Evolutionary conservation across 371 early-diverging fungal species (phyloP).

Genomic region (Mortierella sp.): DNA sequence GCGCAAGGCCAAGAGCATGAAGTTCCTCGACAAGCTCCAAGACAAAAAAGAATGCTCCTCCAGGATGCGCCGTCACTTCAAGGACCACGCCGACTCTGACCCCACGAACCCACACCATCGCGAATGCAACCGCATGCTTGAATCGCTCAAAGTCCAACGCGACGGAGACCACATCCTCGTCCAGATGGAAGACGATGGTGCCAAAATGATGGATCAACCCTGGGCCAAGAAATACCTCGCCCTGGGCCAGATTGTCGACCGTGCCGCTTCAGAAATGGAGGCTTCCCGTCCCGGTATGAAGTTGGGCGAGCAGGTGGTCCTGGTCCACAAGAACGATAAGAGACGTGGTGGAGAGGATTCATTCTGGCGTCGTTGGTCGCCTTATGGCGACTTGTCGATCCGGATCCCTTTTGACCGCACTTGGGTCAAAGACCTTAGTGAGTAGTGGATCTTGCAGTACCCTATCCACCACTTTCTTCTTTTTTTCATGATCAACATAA

Average conservation of each 20-base stretch:
- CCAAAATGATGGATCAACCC: conserved; percentile 40
- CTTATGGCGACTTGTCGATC: conserved; percentile 37
- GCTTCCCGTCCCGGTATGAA: conserved; percentile 30
- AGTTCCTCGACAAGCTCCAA: conserved; percentile 26
- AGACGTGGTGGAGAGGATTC: conserved; percentile 19
- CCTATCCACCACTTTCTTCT: neutral
- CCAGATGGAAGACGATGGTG: conserved; percentile 45
- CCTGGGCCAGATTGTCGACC: conserved; percentile 48
- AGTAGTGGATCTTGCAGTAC: conserved; percentile 11
- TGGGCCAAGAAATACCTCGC: conserved; percentile 44
- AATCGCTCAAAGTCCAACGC: conserved; percentile 31
- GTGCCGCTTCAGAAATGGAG: conserved; percentile 51
- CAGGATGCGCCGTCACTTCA: conserved; percentile 12
- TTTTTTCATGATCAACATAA: neutral
- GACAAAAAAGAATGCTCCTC: neutral
- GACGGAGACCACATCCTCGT: conserved; percentile 39
- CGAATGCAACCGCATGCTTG: neutral
- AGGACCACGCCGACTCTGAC: neutral
- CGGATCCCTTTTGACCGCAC: conserved; percentile 52
- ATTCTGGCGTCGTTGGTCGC: conserved; percentile 36
- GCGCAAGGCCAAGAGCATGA: conserved; percentile 28
- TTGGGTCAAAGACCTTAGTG: conserved; percentile 49
- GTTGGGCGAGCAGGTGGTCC: conserved; percentile 51
- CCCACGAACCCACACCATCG: neutral
- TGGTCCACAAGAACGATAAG: conserved; percentile 36